These are phyloP conservation scores for Fennellomyces sp. DNA, from an alignment of 371 early-diverging fungal species.

Conservation along the genomic window DNA sequence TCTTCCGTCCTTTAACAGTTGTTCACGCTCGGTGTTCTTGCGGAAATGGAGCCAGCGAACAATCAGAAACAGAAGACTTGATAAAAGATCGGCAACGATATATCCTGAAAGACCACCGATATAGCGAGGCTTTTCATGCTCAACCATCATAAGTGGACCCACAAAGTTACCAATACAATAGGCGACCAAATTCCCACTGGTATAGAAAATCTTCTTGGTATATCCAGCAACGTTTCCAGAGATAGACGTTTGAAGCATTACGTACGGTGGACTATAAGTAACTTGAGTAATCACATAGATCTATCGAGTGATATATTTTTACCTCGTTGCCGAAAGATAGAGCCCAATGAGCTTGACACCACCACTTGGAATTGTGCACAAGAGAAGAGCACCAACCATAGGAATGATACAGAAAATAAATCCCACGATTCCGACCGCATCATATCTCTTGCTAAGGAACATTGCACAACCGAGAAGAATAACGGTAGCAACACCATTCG, in stretches of 20 bases:
- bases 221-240: conserved; percentile 19
- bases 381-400: conserved; percentile 13
- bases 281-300: not conserved
- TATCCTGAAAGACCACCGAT: conserved; percentile 17
- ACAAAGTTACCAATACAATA: conserved; percentile 21
- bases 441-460: conserved; percentile 1
- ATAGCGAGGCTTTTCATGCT: conserved; percentile 11
- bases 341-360: conserved; percentile 12
- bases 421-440: conserved; percentile 7
- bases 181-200: conserved; percentile 11
- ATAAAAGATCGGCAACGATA: conserved; percentile 5
- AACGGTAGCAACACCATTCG: conserved; percentile 9
- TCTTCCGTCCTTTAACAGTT: conserved; percentile 4
- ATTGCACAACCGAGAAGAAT: conserved; percentile 6
- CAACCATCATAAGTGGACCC: conserved; percentile 24
- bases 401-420: conserved; percentile 2
- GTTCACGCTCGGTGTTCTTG: conserved; percentile 10
- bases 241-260: conserved; percentile 10
- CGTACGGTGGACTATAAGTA: conserved; percentile 7
- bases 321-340: conserved; percentile 9
- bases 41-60: conserved; percentile 25
- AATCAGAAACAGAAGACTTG: conserved; percentile 9
- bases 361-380: conserved; percentile 9
- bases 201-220: conserved; percentile 25
- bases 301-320: not conserved